Conservation (phyloP, 176 grass and related monocot species). For the Cenchrus fungigraminus region DNA sequence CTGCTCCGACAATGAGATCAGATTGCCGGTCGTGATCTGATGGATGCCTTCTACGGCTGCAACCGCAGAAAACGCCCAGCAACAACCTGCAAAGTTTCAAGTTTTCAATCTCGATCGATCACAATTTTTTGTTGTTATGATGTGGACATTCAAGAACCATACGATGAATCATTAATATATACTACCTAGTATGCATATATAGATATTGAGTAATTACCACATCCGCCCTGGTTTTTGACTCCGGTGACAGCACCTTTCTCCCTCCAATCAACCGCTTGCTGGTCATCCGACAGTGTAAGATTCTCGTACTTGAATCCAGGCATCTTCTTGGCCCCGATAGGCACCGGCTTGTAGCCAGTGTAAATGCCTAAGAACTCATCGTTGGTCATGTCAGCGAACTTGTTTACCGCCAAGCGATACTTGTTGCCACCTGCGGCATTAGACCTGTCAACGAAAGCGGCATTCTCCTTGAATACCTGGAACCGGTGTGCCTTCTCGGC, state of each 20-base stretch:
- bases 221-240: constrained; percentile 23
- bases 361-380: constrained; percentile 6
- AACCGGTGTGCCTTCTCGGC: constrained; percentile 45
- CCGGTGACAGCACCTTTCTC: constrained; percentile 21
- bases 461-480: constrained; percentile 44
- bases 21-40: background rate
- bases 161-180: too few relatives aligned
- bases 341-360: background rate
- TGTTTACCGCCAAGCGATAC: constrained; percentile 24
- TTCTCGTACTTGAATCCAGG: constrained; percentile 8
- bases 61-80: constrained; percentile 31
- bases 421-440: background rate
- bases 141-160: too few relatives aligned
- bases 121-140: too few relatives aligned
- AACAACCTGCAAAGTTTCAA: constrained; percentile 5
- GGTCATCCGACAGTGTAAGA: background rate
- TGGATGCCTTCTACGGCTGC: constrained; percentile 31
- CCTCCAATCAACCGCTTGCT: constrained; percentile 32
- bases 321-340: background rate
- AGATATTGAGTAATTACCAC: too few relatives aligned
- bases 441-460: constrained; percentile 23
- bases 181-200: too few relatives aligned
- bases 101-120: too few relatives aligned
- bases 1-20: constrained; percentile 32
- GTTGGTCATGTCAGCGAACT: constrained; percentile 16